Conservation (phyloP, 441 rosid genomes). For the Manihot esculenta region DNA sequence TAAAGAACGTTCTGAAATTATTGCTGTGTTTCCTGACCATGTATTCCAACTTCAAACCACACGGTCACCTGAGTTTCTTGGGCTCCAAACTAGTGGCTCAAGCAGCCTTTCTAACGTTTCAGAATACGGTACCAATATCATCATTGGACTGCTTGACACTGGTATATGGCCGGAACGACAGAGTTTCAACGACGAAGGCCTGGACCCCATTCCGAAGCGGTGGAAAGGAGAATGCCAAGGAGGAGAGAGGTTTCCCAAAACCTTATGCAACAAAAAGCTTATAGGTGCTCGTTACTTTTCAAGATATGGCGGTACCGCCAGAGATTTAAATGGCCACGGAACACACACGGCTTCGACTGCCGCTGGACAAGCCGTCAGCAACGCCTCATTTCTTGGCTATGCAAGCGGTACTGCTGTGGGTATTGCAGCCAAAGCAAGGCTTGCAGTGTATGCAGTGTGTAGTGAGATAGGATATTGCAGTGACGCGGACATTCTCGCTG, state of each 20-base stretch:
- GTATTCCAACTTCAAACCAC: slow-evolving; percentile 29
- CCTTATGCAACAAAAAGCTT: slow-evolving; percentile 37
- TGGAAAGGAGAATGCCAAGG: slow-evolving; percentile 39
- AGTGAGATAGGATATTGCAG: slow-evolving; percentile 12
- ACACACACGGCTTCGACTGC: slow-evolving; percentile 39
- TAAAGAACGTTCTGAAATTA: slow-evolving; percentile 19
- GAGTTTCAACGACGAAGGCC: slow-evolving; percentile 37
- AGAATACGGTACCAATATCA: slow-evolving; percentile 24
- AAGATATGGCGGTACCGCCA: slow-evolving; percentile 17
- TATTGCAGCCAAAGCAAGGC: slow-evolving; percentile 40
- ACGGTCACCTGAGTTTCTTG: slow-evolving; percentile 31
- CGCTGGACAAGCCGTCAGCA: slow-evolving; percentile 23
- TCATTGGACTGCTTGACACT: slow-evolving; percentile 37
- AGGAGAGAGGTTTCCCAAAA: slow-evolving; percentile 20
- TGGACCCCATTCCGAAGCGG: slow-evolving; percentile 22
- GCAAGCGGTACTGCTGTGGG: slow-evolving; percentile 37
- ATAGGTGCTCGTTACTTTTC: slow-evolving; percentile 33
- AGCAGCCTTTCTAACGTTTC: background rate
- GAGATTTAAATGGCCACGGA: slow-evolving; percentile 37
- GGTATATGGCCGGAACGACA: slow-evolving; percentile 38
- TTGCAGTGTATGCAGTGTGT: slow-evolving; percentile 42
- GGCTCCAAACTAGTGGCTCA: slow-evolving; percentile 2
- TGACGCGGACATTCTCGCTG: slow-evolving; percentile 33
- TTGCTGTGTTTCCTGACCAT: slow-evolving; percentile 27
- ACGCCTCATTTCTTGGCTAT: slow-evolving; percentile 25